Conservation (phyloP, 345 rosid genomes). For the Eucalyptus coolabah region DNA sequence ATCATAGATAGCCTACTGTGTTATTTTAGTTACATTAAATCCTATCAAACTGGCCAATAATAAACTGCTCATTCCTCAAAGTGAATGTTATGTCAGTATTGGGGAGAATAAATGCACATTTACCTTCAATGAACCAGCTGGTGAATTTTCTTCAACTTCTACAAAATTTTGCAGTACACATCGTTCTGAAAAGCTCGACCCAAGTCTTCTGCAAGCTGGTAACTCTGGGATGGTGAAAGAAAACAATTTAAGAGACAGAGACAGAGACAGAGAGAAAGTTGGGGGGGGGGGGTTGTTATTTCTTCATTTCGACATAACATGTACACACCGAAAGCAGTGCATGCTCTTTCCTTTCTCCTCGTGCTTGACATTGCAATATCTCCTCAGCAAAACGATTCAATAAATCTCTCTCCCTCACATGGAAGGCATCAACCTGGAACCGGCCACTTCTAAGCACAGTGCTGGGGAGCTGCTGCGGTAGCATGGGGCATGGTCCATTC, state of each 20-base stretch:
- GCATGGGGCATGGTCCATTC: slow-evolving; percentile 49
- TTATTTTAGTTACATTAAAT: not conserved
- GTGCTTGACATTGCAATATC: slow-evolving; percentile 46
- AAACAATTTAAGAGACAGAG: not conserved
- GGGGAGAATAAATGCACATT: not conserved
- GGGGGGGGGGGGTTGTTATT: not conserved
- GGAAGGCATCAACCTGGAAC: slow-evolving; percentile 73
- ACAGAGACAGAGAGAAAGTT: not conserved
- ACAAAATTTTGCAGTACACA: slow-evolving; percentile 46
- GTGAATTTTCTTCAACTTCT: slow-evolving; percentile 39
- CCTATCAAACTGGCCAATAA: not conserved
- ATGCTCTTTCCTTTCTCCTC: slow-evolving; percentile 51
- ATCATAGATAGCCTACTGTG: not conserved
- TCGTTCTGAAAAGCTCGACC: slow-evolving; percentile 83
- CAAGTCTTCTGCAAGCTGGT: slow-evolving; percentile 82
- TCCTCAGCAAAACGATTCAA: slow-evolving; percentile 50
- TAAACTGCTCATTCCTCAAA: not conserved
- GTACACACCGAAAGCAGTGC: slow-evolving; percentile 48
- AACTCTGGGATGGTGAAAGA: slow-evolving; percentile 27
- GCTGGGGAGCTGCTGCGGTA: slow-evolving; percentile 63
- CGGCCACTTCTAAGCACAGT: slow-evolving; percentile 53
- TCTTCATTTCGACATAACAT: not conserved
- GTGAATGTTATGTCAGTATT: not conserved
- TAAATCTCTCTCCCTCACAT: slow-evolving; percentile 83
- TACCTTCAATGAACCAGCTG: slow-evolving; percentile 62